phyloP scores from a whole-genome alignment of 106 monocot species.

The Phalaenopsis aphrodite region DNA sequence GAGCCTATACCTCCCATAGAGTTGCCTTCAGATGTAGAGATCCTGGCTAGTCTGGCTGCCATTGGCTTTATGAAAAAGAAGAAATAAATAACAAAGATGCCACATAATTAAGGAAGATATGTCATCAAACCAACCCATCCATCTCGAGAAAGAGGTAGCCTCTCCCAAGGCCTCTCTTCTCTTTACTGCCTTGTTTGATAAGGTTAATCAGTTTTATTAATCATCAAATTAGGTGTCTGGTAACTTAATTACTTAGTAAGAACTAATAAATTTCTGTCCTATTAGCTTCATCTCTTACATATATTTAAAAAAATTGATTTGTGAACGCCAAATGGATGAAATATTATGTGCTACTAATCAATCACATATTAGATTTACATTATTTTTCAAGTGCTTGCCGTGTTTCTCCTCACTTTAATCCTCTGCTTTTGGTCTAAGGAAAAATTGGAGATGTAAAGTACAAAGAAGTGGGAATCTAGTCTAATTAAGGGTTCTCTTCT shows the following conservation, averaged over 20 bases:
- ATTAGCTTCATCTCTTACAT: neutral
- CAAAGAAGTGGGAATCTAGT: neutral
- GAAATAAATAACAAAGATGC: neutral
- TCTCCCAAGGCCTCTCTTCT: neutral
- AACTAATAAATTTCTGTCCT: too few relatives aligned
- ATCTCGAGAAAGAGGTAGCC: neutral
- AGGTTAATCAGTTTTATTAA: constrained; percentile 4
- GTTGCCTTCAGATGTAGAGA: too few relatives aligned
- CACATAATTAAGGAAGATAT: neutral
- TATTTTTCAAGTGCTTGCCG: neutral
- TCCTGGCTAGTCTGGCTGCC: too few relatives aligned
- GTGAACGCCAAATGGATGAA: neutral
- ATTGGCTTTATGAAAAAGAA: too few relatives aligned
- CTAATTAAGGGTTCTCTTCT: neutral
- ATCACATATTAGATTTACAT: neutral
- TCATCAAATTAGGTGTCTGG: neutral
- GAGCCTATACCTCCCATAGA: too few relatives aligned
- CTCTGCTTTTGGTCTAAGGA: neutral
- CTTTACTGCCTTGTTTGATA: neutral
- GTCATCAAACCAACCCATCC: neutral
- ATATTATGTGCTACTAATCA: neutral
- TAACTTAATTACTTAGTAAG: too few relatives aligned
- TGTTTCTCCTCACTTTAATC: neutral
- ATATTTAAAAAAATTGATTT: neutral
- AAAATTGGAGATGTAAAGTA: neutral